These are phyloP conservation scores for Colletotrichum lindemuthianum DNA, from an alignment of 2,329 filamentous ascomycete genomes.

Conservation along the genomic window DNA sequence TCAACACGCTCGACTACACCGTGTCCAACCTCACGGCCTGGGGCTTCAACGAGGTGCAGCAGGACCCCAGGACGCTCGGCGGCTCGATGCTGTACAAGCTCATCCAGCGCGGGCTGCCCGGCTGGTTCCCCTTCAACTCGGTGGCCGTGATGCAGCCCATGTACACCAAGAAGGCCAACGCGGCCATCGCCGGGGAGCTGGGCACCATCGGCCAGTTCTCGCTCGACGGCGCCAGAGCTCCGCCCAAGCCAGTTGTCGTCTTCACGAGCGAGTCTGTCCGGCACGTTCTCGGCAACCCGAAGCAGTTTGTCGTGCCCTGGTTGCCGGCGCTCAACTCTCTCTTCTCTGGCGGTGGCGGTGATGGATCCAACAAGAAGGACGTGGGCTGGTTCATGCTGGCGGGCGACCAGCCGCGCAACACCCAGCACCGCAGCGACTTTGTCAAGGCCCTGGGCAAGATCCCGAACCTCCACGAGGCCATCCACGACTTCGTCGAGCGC, in stretches of 20 bases:
- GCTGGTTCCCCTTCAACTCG: slow-evolving; percentile 51
- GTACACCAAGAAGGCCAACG: slow-evolving; percentile 54
- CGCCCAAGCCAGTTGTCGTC: slow-evolving; percentile 43
- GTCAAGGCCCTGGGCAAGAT: slow-evolving; percentile 47
- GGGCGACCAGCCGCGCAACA: slow-evolving; percentile 44
- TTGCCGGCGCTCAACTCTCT: slow-evolving; percentile 39
- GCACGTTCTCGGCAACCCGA: slow-evolving; percentile 44
- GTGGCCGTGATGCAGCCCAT: slow-evolving; percentile 57
- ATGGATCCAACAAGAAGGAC: slow-evolving; percentile 44
- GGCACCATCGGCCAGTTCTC: slow-evolving; percentile 48
- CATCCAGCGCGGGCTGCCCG: slow-evolving; percentile 55
- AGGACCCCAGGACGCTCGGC: slow-evolving; percentile 49
- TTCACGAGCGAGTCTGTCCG: slow-evolving; percentile 42
- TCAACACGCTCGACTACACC: slow-evolving; percentile 63
- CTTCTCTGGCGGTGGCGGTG: slow-evolving; percentile 42
- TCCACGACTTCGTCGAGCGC: slow-evolving; percentile 46
- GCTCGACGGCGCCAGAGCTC: slow-evolving; percentile 48
- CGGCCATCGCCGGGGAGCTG: slow-evolving; percentile 50
- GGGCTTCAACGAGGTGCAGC: slow-evolving; percentile 54
- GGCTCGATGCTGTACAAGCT: slow-evolving; percentile 58
- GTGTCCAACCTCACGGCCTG: slow-evolving; percentile 54
- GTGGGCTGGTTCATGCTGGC: slow-evolving; percentile 51
- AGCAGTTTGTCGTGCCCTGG: slow-evolving; percentile 49
- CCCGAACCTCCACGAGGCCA: slow-evolving; percentile 43
- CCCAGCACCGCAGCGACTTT: slow-evolving; percentile 44